Evolutionary conservation across 306 rosid genomes (phyloP).

Genomic region (Heteromeles arbutifolia): DNA sequence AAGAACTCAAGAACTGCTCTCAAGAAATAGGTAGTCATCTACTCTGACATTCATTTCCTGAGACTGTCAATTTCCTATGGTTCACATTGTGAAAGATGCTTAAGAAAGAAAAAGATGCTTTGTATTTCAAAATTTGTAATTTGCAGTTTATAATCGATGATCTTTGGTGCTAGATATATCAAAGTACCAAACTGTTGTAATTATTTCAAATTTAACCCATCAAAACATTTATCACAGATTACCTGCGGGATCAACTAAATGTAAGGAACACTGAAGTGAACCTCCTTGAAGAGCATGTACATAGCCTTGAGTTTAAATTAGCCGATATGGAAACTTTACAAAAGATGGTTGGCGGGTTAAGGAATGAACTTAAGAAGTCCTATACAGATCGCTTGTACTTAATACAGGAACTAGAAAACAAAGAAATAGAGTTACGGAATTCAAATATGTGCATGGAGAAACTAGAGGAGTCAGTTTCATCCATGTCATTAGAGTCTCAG

Average conservation of each 20-base stretch:
- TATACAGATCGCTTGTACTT: conserved; percentile 45
- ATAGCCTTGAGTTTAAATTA: conserved; percentile 47
- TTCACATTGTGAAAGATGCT: no score
- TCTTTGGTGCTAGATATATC: background rate
- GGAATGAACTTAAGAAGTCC: conserved; percentile 51
- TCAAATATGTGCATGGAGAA: conserved; percentile 51
- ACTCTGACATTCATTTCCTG: background rate
- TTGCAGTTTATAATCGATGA: no score
- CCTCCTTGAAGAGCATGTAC: conserved; percentile 44
- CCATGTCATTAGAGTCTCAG: conserved; percentile 72
- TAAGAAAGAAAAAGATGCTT: no score
- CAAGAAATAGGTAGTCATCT: conserved; percentile 72
- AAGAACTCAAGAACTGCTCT: conserved; percentile 70
- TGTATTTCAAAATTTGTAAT: no score
- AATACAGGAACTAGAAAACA: conserved; percentile 48
- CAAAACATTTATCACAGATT: conserved; percentile 52
- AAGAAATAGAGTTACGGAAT: conserved; percentile 50
- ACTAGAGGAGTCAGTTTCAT: conserved; percentile 64
- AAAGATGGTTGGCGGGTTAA: conserved; percentile 42
- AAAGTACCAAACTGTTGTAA: background rate
- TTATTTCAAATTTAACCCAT: conserved; percentile 15
- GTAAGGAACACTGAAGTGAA: conserved; percentile 52
- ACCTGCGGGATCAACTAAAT: conserved; percentile 75
- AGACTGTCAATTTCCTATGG: background rate
- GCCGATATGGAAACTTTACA: conserved; percentile 46